A percentile compares a stretch with the other conserved stretches of the same genome.
These are phyloP conservation scores for Colletotrichum sublineola DNA, from an alignment of 2,329 filamentous ascomycete species.

Conservation along the genomic window DNA sequence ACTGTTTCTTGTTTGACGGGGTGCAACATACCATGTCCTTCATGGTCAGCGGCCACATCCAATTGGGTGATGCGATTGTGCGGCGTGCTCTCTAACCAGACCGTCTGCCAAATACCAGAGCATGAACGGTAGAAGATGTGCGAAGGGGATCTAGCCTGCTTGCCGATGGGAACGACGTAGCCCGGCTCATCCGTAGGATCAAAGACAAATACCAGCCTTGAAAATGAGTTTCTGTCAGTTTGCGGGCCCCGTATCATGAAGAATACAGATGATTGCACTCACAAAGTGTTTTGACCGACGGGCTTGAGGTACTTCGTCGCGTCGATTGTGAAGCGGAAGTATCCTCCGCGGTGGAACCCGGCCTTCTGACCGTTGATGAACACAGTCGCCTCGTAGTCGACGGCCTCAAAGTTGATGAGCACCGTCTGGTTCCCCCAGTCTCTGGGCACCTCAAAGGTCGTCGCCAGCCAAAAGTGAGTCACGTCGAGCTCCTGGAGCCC, in stretches of 20 bases:
- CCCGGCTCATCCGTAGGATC: conserved; percentile 73
- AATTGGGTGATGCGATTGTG: conserved; percentile 68
- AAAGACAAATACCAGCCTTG: conserved; percentile 72
- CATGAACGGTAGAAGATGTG: conserved; percentile 81
- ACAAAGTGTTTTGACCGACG: conserved; percentile 68
- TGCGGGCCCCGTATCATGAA: too few species aligned
- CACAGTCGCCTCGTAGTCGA: conserved; percentile 69
- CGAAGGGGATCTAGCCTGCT: conserved; percentile 68
- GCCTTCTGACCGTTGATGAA: conserved; percentile 69
- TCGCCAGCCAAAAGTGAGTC: conserved; percentile 64
- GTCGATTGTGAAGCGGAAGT: conserved; percentile 72
- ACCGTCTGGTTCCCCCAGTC: conserved; percentile 61
- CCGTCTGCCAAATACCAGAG: conserved; percentile 80
- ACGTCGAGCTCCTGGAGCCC: conserved; percentile 60
- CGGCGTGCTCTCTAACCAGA: conserved; percentile 77
- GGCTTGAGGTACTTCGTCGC: conserved; percentile 60
- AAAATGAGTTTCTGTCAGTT: not conserved
- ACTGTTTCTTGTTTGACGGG: not conserved
- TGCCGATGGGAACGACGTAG: conserved; percentile 74
- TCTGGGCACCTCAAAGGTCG: conserved; percentile 62
- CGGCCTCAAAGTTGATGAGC: conserved; percentile 69
- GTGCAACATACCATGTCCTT: conserved; percentile 61
- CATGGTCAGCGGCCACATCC: conserved; percentile 69
- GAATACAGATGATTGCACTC: conserved; percentile 44
- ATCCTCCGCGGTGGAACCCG: conserved; percentile 70